phyloP scores from a whole-genome alignment of 2,329 filamentous ascomycete species.

The Diaporthe caulivora region DNA sequence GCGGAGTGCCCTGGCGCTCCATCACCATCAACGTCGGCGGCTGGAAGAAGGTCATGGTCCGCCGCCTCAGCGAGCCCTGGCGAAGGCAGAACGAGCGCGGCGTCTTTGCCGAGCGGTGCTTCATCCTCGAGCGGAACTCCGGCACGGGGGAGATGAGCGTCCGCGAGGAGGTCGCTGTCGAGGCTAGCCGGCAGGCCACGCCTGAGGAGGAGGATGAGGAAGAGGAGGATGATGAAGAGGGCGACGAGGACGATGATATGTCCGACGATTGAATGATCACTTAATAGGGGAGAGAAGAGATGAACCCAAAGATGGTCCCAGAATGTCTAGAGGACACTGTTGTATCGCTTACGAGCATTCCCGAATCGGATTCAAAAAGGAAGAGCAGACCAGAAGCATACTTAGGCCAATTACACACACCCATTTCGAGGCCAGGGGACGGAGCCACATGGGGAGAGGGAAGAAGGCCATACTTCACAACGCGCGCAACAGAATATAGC shows the following conservation, averaged over 20 bases:
- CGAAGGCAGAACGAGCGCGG: constrained; percentile 54
- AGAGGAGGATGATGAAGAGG: neutral
- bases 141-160: constrained; percentile 40
- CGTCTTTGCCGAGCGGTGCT: constrained; percentile 61
- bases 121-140: constrained; percentile 52
- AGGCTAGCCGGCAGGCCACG: constrained; percentile 38
- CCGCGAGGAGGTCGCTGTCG: constrained; percentile 44
- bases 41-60: constrained; percentile 59
- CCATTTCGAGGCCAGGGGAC: neutral
- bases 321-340: neutral
- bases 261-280: neutral
- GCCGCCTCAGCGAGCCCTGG: constrained; percentile 57
- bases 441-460: neutral
- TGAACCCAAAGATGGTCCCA: neutral
- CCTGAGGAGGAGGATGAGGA: constrained; percentile 26
- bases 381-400: constrained; percentile 3
- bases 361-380: neutral
- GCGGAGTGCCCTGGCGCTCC: constrained; percentile 50
- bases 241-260: constrained; percentile 3
- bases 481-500: neutral
- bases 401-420: neutral
- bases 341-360: constrained; percentile 4
- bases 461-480: neutral
- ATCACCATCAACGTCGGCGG: constrained; percentile 63
- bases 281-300: neutral